Percentiles rank a stretch among this genome's conserved stretches.
These are phyloP conservation scores for Nemania sp. DNA, from an alignment of 2,329 filamentous ascomycete species.

Conservation along the genomic window DNA sequence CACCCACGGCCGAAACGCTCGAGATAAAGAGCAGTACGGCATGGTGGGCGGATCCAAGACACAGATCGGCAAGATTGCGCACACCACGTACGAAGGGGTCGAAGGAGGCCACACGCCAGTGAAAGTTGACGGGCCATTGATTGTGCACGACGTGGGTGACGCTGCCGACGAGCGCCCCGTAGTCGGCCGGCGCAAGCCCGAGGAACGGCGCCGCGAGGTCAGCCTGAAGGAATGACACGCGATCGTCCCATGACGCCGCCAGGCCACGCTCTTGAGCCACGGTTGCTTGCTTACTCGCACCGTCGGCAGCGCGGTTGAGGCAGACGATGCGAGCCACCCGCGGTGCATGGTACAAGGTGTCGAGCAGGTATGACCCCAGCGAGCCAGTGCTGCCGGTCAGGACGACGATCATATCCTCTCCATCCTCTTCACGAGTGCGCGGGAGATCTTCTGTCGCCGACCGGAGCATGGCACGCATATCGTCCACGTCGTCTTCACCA, in stretches of 20 bases:
- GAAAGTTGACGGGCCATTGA: slow-evolving; percentile 46
- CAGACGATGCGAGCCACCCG: slow-evolving; percentile 22
- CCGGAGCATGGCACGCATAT: not conserved
- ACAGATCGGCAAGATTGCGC: slow-evolving; percentile 1
- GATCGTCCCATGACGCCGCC: not conserved
- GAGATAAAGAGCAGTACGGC: not conserved
- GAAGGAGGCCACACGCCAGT: slow-evolving; percentile 38
- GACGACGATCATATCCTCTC: slow-evolving; percentile 32
- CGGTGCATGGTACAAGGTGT: slow-evolving; percentile 37
- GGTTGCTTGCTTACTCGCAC: slow-evolving; percentile 4
- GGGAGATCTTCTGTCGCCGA: slow-evolving; percentile 1
- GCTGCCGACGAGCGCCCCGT: not conserved
- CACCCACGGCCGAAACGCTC: not conserved
- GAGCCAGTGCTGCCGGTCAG: slow-evolving; percentile 46
- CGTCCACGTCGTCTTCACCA: not conserved
- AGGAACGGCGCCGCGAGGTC: slow-evolving; percentile 13
- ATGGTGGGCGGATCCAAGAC: not conserved
- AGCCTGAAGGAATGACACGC: slow-evolving; percentile 20
- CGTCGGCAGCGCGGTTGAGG: slow-evolving; percentile 15
- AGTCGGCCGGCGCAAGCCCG: slow-evolving; percentile 2
- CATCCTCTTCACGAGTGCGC: not conserved
- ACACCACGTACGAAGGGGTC: slow-evolving; percentile 23
- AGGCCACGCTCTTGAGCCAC: slow-evolving; percentile 2
- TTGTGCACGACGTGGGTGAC: slow-evolving; percentile 32
- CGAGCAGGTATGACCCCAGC: slow-evolving; percentile 45